Conservation (phyloP, 2,329 filamentous ascomycete genomes). For the Trichoderma arundinaceum region DNA sequence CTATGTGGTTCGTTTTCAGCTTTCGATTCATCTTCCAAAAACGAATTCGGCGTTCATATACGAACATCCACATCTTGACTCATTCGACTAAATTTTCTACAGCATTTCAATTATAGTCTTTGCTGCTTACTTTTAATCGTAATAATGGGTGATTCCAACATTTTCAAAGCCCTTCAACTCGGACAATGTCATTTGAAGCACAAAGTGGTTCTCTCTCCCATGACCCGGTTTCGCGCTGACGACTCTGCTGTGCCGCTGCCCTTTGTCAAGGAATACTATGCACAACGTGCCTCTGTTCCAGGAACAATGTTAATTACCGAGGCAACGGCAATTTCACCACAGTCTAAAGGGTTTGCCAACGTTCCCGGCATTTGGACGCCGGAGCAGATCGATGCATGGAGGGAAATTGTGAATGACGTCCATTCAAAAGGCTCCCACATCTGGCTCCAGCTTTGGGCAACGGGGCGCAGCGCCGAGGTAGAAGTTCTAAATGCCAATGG, state of each 20-base stretch:
- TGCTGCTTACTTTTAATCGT: too few species aligned
- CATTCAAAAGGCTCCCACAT: slow-evolving; percentile 67
- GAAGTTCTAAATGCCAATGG: neutral
- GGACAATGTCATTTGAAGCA: neutral
- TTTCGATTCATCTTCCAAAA: too few species aligned
- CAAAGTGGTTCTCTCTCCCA: neutral
- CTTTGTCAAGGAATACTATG: slow-evolving; percentile 50
- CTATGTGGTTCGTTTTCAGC: too few species aligned
- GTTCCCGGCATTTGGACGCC: slow-evolving; percentile 63
- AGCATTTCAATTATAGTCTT: too few species aligned
- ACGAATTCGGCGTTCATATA: too few species aligned
- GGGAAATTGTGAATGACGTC: slow-evolving; percentile 64
- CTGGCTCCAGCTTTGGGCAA: slow-evolving; percentile 68
- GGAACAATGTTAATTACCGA: slow-evolving; percentile 55
- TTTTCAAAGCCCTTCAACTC: neutral
- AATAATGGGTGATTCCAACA: too few species aligned
- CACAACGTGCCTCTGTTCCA: slow-evolving; percentile 50
- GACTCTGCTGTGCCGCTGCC: neutral
- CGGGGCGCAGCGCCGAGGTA: slow-evolving; percentile 55
- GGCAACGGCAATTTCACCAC: slow-evolving; percentile 51
- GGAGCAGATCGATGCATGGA: slow-evolving; percentile 65
- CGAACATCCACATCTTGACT: too few species aligned
- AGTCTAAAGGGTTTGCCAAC: slow-evolving; percentile 39
- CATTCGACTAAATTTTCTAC: too few species aligned
- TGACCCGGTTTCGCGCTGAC: neutral